Evolutionary conservation across 371 early-diverging fungal genomes (phyloP).

Genomic region (Actinomortierella ambigua): DNA sequence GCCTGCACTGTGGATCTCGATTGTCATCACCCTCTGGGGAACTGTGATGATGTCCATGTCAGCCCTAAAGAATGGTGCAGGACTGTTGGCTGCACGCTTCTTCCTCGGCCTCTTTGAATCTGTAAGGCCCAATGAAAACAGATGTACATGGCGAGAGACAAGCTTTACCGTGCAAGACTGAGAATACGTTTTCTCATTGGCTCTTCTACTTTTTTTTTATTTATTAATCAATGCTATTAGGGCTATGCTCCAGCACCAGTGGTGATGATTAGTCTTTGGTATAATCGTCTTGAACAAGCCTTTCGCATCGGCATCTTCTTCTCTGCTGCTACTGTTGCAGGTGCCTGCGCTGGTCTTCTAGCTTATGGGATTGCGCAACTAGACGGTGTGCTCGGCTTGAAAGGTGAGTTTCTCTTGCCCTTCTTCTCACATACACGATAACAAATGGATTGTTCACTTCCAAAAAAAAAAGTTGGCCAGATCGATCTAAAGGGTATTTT

Average conservation of each 20-base stretch:
- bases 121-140: slow-evolving; percentile 51
- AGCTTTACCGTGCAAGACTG: no score
- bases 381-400: slow-evolving; percentile 52
- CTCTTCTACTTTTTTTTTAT: neutral
- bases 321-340: slow-evolving; percentile 69
- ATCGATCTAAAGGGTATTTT: no score
- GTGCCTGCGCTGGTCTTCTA: slow-evolving; percentile 73
- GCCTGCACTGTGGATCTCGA: slow-evolving; percentile 76
- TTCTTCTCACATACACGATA: neutral
- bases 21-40: slow-evolving; percentile 73
- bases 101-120: slow-evolving; percentile 73
- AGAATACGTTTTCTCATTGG: no score
- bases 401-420: neutral
- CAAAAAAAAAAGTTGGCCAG: no score
- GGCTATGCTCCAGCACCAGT: slow-evolving; percentile 28
- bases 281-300: slow-evolving; percentile 74
- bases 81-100: slow-evolving; percentile 66
- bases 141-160: no score
- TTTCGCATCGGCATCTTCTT: slow-evolving; percentile 73
- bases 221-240: neutral
- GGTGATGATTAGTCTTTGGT: slow-evolving; percentile 74
- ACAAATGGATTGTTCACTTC: neutral
- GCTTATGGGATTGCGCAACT: slow-evolving; percentile 62
- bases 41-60: slow-evolving; percentile 67
- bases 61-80: slow-evolving; percentile 51